These are phyloP conservation scores for Akebia trifoliata DNA, from an alignment of 164 flowering plant species.

Conservation along the genomic window DNA sequence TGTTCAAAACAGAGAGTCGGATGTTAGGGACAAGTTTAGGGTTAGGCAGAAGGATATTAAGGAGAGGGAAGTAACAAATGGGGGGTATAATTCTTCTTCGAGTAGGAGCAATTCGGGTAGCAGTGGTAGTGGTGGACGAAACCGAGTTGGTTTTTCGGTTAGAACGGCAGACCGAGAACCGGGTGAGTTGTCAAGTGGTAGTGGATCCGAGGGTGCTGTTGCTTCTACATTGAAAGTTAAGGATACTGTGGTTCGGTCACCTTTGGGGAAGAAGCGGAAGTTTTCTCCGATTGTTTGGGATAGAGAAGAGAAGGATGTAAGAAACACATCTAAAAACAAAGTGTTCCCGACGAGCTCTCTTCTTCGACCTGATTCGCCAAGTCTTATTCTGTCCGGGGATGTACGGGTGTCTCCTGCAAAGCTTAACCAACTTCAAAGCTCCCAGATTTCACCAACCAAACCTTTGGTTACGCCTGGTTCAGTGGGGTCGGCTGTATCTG, in stretches of 20 bases:
- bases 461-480: slow-evolving; percentile 12
- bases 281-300: slow-evolving; percentile 93
- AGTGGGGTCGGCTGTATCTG: slow-evolving; percentile 13
- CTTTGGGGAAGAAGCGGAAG: slow-evolving; percentile 56
- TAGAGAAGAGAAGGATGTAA: slow-evolving; percentile 51
- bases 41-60: slow-evolving; percentile 40
- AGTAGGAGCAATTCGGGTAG: slow-evolving; percentile 50
- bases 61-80: slow-evolving; percentile 39
- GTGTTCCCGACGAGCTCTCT: slow-evolving; percentile 12
- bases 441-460: slow-evolving; percentile 23
- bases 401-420: slow-evolving; percentile 26
- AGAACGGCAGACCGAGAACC: slow-evolving; percentile 64
- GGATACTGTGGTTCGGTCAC: slow-evolving; percentile 30
- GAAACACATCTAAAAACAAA: slow-evolving; percentile 19
- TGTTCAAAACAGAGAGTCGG: slow-evolving; percentile 18
- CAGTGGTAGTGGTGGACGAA: slow-evolving; percentile 33
- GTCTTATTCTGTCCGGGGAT: slow-evolving; percentile 33
- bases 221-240: slow-evolving; percentile 37
- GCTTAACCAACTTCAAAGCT: slow-evolving; percentile 12
- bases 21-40: slow-evolving; percentile 26
- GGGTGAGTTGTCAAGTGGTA: slow-evolving; percentile 89
- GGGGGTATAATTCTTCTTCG: slow-evolving; percentile 40
- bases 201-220: slow-evolving; percentile 71
- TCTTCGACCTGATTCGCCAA: slow-evolving; percentile 45
- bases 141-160: slow-evolving; percentile 24